These are phyloP conservation scores for Tremellales sp. DNA, from an alignment of 1,284 basidiomycete species.

Conservation along the genomic window DNA sequence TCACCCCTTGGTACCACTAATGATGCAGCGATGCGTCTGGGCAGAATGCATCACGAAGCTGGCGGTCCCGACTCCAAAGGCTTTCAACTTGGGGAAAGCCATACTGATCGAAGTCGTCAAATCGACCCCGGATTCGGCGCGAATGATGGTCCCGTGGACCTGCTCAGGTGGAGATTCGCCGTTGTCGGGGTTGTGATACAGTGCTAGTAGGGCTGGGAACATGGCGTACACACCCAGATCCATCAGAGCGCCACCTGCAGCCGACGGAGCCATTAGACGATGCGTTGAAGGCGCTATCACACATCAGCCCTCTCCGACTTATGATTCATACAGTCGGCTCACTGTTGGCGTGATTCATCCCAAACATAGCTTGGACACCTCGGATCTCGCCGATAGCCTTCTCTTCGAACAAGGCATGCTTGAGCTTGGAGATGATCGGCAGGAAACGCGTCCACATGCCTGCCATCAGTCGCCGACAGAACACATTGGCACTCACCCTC, in stretches of 20 bases:
- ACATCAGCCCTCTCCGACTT: no score
- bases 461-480: conserved; percentile 9
- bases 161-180: conserved; percentile 23
- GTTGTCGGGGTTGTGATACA: conserved; percentile 41
- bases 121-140: conserved; percentile 41
- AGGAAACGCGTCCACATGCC: conserved; percentile 49
- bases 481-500: conserved; percentile 46
- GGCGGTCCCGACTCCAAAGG: no score
- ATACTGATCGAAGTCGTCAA: conserved; percentile 37
- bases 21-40: no score
- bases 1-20: no score
- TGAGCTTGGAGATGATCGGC: conserved; percentile 39
- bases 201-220: conserved; percentile 28
- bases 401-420: conserved; percentile 37
- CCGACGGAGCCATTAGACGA: no score
- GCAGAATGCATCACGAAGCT: no score
- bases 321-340: conserved; percentile 29
- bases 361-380: conserved; percentile 40
- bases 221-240: conserved; percentile 50
- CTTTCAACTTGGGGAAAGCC: conserved; percentile 39
- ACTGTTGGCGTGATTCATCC: conserved; percentile 16
- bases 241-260: conserved; percentile 51
- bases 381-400: conserved; percentile 42
- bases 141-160: conserved; percentile 36
- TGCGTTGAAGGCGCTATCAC: conserved; percentile 48